Evolutionary conservation across 345 rosid species (phyloP).

Genomic region (Eucalyptus decipiens): DNA sequence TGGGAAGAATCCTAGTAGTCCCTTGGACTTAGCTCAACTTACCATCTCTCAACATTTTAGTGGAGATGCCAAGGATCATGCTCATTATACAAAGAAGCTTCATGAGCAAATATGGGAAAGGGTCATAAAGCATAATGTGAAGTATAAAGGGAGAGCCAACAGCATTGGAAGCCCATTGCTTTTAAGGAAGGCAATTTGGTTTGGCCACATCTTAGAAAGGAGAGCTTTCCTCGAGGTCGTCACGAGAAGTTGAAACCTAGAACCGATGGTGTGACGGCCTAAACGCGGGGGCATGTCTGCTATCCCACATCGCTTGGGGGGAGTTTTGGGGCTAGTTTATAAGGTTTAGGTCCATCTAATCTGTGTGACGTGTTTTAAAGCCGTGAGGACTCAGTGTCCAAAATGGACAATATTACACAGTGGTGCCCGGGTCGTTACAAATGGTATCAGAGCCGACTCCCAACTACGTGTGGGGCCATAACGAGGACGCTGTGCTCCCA

Average conservation of each 20-base stretch:
- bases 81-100: neutral
- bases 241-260: neutral
- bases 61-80: neutral
- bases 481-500: too few relatives aligned
- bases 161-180: fast-evolving
- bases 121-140: neutral
- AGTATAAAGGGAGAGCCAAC: neutral
- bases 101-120: neutral
- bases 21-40: neutral
- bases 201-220: neutral
- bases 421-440: too few relatives aligned
- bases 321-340: too few relatives aligned
- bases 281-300: too few relatives aligned
- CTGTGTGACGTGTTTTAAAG: too few relatives aligned
- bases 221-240: neutral
- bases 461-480: too few relatives aligned
- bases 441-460: too few relatives aligned
- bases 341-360: too few relatives aligned
- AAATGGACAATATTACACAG: too few relatives aligned
- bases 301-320: too few relatives aligned
- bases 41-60: neutral
- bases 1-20: neutral
- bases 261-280: neutral
- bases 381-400: too few relatives aligned
- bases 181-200: neutral